Conservation (phyloP, 2,329 filamentous ascomycete species). For the Fusarium agapanthi region DNA sequence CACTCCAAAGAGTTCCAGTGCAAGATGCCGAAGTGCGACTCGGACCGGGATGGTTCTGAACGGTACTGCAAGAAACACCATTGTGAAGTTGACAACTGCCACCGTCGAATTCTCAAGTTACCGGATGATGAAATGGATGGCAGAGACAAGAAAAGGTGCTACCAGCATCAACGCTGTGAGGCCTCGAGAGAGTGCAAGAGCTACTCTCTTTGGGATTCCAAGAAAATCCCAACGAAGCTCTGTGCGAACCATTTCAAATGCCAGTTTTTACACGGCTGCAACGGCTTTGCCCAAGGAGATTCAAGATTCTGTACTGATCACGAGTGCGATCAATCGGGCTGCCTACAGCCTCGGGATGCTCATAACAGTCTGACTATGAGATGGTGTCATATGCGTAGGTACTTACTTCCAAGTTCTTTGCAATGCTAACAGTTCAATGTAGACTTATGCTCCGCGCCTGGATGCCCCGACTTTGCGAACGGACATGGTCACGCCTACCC, state of each 20-base stretch:
- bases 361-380: background rate
- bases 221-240: background rate
- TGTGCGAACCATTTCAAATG: slow-evolving; percentile 27
- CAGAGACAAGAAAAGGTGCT: background rate
- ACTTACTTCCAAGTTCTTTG: accelerated
- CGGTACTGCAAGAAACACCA: slow-evolving; percentile 11
- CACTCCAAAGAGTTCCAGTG: slow-evolving; percentile 10
- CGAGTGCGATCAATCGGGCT: slow-evolving; percentile 7
- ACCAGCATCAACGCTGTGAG: slow-evolving; percentile 22
- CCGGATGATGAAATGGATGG: background rate
- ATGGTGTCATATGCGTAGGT: slow-evolving; percentile 30
- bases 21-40: background rate
- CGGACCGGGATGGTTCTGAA: background rate
- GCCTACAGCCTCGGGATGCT: slow-evolving; percentile 6
- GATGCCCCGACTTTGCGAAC: background rate
- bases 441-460: slow-evolving; percentile 23
- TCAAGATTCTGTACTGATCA: slow-evolving; percentile 21
- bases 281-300: background rate
- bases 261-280: slow-evolving; percentile 2
- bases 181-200: slow-evolving; percentile 1
- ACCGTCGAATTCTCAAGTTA: background rate
- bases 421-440: background rate
- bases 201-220: background rate
- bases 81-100: slow-evolving; percentile 1
- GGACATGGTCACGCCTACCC: background rate